phyloP scores from a whole-genome alignment of 2,329 filamentous ascomycete genomes.

The Cryphonectria japonica region DNA sequence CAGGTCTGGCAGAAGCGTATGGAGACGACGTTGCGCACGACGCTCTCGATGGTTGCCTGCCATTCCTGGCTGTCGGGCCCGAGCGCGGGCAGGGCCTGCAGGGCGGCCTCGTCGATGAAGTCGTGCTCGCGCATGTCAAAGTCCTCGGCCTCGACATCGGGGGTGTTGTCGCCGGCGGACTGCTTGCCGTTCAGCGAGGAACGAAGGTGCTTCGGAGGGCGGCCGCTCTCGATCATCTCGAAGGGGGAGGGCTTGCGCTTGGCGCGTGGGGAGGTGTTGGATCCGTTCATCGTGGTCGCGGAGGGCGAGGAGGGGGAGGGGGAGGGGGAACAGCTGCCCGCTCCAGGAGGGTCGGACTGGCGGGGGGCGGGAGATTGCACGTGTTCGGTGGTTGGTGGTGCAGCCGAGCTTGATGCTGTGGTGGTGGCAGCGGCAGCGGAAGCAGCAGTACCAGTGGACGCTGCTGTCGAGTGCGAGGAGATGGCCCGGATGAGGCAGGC shows the following conservation, averaged over 20 bases:
- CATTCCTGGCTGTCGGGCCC: slow-evolving; percentile 76
- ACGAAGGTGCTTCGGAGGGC: slow-evolving; percentile 34
- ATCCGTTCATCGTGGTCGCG: slow-evolving; percentile 32
- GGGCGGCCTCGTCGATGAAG: slow-evolving; percentile 24
- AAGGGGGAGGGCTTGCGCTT: slow-evolving; percentile 36
- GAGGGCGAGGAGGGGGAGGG: not conserved
- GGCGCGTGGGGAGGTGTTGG: slow-evolving; percentile 30
- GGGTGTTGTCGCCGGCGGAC: slow-evolving; percentile 33
- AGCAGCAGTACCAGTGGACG: slow-evolving; percentile 5
- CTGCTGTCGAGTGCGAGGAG: slow-evolving; percentile 2
- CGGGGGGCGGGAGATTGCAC: slow-evolving; percentile 3
- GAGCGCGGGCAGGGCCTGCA: slow-evolving; percentile 39
- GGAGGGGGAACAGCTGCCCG: not conserved
- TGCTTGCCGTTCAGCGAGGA: slow-evolving; percentile 33
- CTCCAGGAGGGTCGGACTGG: not conserved
- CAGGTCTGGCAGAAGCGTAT: slow-evolving; percentile 98
- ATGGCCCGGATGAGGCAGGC: slow-evolving; percentile 17
- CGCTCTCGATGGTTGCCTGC: slow-evolving; percentile 93
- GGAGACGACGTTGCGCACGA: slow-evolving; percentile 95
- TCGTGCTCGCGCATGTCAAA: slow-evolving; percentile 29
- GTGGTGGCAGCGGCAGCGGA: not conserved
- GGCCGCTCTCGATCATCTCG: slow-evolving; percentile 28
- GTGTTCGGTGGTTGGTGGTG: not conserved
- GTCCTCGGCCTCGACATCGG: slow-evolving; percentile 30
- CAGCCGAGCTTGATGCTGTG: slow-evolving; percentile 5